Percentiles rank a stretch among this genome's conserved stretches.
Evolutionary conservation across 2,329 filamentous ascomycete genomes (phyloP).

Genomic region (Fusarium succisae): DNA sequence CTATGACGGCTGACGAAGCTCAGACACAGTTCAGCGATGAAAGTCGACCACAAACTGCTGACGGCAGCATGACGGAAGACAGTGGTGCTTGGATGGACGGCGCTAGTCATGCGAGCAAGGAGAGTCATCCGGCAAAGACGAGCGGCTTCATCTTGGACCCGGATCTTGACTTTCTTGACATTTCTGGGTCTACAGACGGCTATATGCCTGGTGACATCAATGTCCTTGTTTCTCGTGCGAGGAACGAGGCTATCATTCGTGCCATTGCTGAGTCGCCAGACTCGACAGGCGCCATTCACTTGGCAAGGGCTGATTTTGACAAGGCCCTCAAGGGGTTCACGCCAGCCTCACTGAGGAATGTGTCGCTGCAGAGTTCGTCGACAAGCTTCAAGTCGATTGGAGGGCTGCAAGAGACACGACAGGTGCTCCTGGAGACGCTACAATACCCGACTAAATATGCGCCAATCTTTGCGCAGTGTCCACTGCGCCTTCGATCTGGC

Average conservation of each 20-base stretch:
- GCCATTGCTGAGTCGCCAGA: constrained; percentile 69
- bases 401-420: constrained; percentile 84
- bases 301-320: constrained; percentile 81
- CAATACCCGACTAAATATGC: constrained; percentile 98
- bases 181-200: constrained; percentile 93
- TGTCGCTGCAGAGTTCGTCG: constrained; percentile 90
- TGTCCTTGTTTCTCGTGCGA: constrained; percentile 84
- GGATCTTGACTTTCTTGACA: constrained; percentile 87
- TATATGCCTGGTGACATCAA: constrained; percentile 97
- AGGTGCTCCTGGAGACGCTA: constrained; percentile 91
- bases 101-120: constrained; percentile 64
- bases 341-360: constrained; percentile 91
- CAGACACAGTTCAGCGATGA: constrained; percentile 52
- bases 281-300: constrained; percentile 62
- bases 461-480: constrained; percentile 95
- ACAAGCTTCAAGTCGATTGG: constrained; percentile 94
- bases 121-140: constrained; percentile 46
- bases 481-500: constrained; percentile 91
- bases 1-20: constrained; percentile 51
- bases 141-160: constrained; percentile 78
- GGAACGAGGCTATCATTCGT: constrained; percentile 92
- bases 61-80: constrained; percentile 63
- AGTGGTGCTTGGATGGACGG: constrained; percentile 80
- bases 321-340: constrained; percentile 91
- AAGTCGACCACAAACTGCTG: constrained; percentile 66